These are phyloP conservation scores for Pseudocercospora pini-densiflorae DNA, from an alignment of 2,329 filamentous ascomycete species.

Conservation along the genomic window DNA sequence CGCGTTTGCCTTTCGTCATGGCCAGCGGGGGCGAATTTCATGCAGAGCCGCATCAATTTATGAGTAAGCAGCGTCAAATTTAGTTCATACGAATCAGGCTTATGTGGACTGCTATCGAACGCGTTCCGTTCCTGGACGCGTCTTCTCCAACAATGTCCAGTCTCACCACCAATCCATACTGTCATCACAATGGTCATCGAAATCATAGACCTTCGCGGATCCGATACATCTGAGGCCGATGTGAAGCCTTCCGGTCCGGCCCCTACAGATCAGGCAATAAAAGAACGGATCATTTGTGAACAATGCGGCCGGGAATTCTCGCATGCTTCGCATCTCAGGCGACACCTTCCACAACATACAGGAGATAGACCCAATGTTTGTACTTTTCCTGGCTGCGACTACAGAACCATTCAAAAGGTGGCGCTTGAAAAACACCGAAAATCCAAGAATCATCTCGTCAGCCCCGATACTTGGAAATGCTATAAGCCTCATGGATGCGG, in stretches of 20 bases:
- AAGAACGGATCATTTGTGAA: too few species aligned
- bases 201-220: background rate
- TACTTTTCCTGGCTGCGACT: background rate
- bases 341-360: too few species aligned
- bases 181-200: background rate
- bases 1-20: conserved; percentile 1
- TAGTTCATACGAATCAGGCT: background rate
- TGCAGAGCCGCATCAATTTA: background rate
- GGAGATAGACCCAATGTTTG: too few species aligned
- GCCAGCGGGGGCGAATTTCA: background rate
- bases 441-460: background rate
- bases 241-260: background rate
- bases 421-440: background rate
- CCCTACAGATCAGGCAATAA: too few species aligned
- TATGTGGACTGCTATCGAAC: background rate
- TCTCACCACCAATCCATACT: background rate
- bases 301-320: too few species aligned
- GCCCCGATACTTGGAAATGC: background rate
- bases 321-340: too few species aligned
- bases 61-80: background rate
- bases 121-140: background rate
- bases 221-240: background rate
- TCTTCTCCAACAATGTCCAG: background rate
- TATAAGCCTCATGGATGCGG: background rate
- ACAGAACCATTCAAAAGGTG: background rate